A percentile compares a stretch with the other conserved stretches of the same genome.
These are phyloP conservation scores for Gardenia jasminoides DNA, from an alignment of 257 asterid genomes.

Conservation along the genomic window DNA sequence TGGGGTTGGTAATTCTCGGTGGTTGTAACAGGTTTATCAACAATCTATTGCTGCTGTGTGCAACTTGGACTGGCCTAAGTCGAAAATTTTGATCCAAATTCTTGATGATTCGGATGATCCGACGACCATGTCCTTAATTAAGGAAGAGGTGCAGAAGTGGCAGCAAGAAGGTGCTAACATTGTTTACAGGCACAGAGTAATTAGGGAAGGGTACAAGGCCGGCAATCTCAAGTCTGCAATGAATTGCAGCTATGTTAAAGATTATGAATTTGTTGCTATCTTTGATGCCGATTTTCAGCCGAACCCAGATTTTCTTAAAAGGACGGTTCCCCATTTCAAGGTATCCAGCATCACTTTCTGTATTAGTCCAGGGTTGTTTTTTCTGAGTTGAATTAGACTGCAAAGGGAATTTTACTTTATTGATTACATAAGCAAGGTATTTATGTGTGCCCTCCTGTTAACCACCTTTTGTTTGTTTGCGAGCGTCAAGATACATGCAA, in stretches of 20 bases:
- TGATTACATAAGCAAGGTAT: slow-evolving; percentile 10
- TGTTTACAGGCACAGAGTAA: slow-evolving; percentile 77
- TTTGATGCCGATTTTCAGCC: slow-evolving; percentile 98
- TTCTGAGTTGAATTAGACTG: not conserved
- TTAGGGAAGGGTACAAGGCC: slow-evolving; percentile 91
- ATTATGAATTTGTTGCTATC: slow-evolving; percentile 87
- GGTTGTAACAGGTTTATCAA: slow-evolving; percentile 68
- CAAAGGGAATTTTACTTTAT: not conserved
- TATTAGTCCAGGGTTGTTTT: not conserved
- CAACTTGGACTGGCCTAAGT: slow-evolving; percentile 86
- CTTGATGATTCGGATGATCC: slow-evolving; percentile 92
- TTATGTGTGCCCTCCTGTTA: not conserved
- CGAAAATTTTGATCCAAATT: slow-evolving; percentile 72
- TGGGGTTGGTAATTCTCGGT: slow-evolving; percentile 3
- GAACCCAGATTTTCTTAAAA: slow-evolving; percentile 66
- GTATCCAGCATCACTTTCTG: slow-evolving; percentile 32
- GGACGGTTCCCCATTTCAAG: slow-evolving; percentile 85
- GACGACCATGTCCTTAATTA: slow-evolving; percentile 53
- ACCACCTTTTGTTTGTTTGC: slow-evolving; percentile 8
- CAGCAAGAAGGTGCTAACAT: slow-evolving; percentile 75
- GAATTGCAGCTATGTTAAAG: slow-evolving; percentile 89
- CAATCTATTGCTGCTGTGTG: slow-evolving; percentile 91
- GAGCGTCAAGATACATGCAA: not conserved
- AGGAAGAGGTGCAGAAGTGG: slow-evolving; percentile 89
- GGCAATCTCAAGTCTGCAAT: slow-evolving; percentile 95